Evolutionary conservation across 768 basidiomycete species (phyloP).

Genomic region (Coprinopsis cinerea): DNA sequence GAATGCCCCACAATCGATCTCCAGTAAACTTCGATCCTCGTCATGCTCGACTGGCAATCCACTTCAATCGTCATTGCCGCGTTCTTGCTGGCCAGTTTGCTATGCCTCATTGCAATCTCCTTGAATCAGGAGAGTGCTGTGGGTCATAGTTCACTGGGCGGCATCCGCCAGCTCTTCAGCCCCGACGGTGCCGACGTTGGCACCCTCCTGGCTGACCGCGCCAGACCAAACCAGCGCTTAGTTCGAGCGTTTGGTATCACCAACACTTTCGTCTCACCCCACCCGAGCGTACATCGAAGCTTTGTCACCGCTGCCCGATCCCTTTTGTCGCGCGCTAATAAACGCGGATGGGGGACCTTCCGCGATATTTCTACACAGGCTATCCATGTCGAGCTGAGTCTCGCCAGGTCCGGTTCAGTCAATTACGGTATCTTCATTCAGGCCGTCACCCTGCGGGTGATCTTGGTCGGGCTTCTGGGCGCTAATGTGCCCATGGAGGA

Average conservation of each 20-base stretch:
- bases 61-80: neutral
- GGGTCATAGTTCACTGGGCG: constrained; percentile 8
- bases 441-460: constrained; percentile 34
- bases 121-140: neutral
- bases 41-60: neutral
- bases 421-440: constrained; percentile 30
- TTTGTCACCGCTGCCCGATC: constrained; percentile 26
- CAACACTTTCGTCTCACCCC: constrained; percentile 47
- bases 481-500: constrained; percentile 22
- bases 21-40: neutral
- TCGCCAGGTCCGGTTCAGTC: neutral
- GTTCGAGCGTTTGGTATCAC: constrained; percentile 29
- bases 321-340: constrained; percentile 23
- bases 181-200: constrained; percentile 8
- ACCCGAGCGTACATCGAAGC: constrained; percentile 26
- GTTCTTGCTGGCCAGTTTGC: neutral
- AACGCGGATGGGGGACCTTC: constrained; percentile 30
- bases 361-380: constrained; percentile 24
- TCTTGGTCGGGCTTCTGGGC: constrained; percentile 37
- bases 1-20: too few relatives aligned
- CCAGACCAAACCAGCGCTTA: constrained; percentile 30
- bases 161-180: constrained; percentile 12
- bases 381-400: constrained; percentile 19
- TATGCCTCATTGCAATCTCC: neutral
- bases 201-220: constrained; percentile 25